These are phyloP conservation scores for Blastocystis sp. DNA, from an alignment of 352 stramenopile species.

Conservation along the genomic window DNA sequence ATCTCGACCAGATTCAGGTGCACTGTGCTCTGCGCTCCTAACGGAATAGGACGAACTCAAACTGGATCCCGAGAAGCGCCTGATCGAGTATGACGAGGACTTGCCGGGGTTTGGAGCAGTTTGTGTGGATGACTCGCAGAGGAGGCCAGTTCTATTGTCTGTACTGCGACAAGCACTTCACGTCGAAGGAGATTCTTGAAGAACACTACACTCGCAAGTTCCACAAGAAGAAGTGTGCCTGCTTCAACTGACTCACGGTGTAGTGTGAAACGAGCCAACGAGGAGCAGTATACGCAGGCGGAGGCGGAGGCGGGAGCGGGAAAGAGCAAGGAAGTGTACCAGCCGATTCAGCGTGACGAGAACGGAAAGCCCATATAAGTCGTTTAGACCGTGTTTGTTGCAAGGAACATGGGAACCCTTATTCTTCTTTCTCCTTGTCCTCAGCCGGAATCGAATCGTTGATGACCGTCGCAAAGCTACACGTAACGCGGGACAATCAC, in stretches of 20 bases:
- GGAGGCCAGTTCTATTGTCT: slow-evolving; percentile 73
- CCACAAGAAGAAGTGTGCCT: slow-evolving; percentile 64
- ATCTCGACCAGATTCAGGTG: slow-evolving; percentile 73
- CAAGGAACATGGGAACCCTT: not conserved
- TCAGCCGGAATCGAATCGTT: slow-evolving; percentile 25
- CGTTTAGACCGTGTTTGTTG: slow-evolving; percentile 32
- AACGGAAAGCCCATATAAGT: slow-evolving; percentile 24
- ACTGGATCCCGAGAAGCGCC: slow-evolving; percentile 64
- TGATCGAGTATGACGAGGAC: slow-evolving; percentile 69
- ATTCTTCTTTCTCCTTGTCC: slow-evolving; percentile 65
- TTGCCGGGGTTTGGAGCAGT: slow-evolving; percentile 49
- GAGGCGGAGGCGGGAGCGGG: slow-evolving; percentile 66
- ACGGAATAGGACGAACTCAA: slow-evolving; percentile 69
- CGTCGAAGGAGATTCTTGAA: slow-evolving; percentile 65
- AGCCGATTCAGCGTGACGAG: slow-evolving; percentile 38
- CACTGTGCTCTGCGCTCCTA: not conserved
- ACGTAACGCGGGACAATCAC: not conserved
- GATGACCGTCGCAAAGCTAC: slow-evolving; percentile 46
- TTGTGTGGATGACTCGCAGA: not conserved
- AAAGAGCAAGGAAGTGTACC: slow-evolving; percentile 65
- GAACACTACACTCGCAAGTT: slow-evolving; percentile 51
- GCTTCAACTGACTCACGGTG: not conserved
- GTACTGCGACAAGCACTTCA: slow-evolving; percentile 73
- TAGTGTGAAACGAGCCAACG: slow-evolving; percentile 72
- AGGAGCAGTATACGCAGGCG: slow-evolving; percentile 71